phyloP scores from a whole-genome alignment of 768 basidiomycete species.

The Agrocybe praecox region DNA sequence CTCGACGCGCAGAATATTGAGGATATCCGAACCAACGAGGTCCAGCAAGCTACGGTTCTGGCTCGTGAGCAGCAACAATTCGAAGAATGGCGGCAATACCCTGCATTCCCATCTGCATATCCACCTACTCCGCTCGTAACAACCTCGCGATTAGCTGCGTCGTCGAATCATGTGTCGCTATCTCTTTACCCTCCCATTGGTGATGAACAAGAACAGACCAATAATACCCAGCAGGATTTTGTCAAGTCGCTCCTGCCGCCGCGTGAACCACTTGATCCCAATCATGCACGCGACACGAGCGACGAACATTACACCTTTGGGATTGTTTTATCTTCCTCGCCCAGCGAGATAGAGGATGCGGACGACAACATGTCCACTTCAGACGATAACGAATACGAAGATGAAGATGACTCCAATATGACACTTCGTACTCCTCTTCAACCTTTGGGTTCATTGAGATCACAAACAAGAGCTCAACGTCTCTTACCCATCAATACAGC shows the following conservation, averaged over 20 bases:
- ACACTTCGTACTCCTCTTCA: slow-evolving; percentile 67
- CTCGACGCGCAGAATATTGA: slow-evolving; percentile 23
- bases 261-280: slow-evolving; percentile 60
- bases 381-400: slow-evolving; percentile 37
- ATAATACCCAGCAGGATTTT: slow-evolving; percentile 62
- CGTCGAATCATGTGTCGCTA: slow-evolving; percentile 21
- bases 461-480: slow-evolving; percentile 19
- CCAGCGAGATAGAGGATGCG: slow-evolving; percentile 27
- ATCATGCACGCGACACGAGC: slow-evolving; percentile 64
- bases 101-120: slow-evolving; percentile 77
- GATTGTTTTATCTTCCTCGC: slow-evolving; percentile 34
- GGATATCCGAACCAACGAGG: slow-evolving; percentile 5
- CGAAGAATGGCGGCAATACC: slow-evolving; percentile 78
- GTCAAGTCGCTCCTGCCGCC: slow-evolving; percentile 66
- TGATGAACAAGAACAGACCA: slow-evolving; percentile 32
- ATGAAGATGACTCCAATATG: slow-evolving; percentile 67
- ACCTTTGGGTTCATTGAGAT: slow-evolving; percentile 23
- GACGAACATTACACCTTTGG: slow-evolving; percentile 43
- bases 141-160: slow-evolving; percentile 29
- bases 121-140: slow-evolving; percentile 65
- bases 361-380: slow-evolving; percentile 30
- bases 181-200: slow-evolving; percentile 33
- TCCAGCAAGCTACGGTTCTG: slow-evolving; percentile 12
- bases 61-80: slow-evolving; percentile 29
- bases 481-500: slow-evolving; percentile 16